Conservation (phyloP, 2,329 filamentous ascomycete genomes). For the Didymella keratinophila region DNA sequence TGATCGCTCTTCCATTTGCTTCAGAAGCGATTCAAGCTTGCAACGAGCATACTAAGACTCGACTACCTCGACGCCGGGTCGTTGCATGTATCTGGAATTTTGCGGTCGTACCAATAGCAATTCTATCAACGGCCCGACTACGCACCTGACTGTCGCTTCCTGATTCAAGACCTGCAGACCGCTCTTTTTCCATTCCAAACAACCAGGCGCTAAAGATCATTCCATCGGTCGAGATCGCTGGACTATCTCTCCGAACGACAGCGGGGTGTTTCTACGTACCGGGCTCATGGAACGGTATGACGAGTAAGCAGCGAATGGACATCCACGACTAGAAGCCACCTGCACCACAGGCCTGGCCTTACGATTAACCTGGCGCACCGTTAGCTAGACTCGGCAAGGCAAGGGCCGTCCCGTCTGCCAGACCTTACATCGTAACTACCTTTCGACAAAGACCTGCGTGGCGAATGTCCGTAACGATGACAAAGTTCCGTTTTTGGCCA, state of each 20-base stretch:
- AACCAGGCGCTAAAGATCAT: background rate
- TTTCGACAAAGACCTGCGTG: background rate
- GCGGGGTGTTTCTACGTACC: slow-evolving; percentile 12
- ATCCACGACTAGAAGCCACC: background rate
- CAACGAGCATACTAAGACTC: background rate
- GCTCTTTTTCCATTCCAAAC: slow-evolving; percentile 2
- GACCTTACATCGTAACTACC: background rate
- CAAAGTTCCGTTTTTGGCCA: background rate
- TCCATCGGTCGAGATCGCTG: background rate
- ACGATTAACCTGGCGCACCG: slow-evolving; percentile 8
- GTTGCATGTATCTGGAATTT: background rate
- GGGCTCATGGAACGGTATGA: slow-evolving; percentile 5
- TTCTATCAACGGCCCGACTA: slow-evolving; percentile 9
- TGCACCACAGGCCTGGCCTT: background rate
- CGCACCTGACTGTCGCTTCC: background rate
- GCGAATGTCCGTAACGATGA: background rate
- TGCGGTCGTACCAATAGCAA: slow-evolving; percentile 4
- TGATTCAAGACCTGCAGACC: slow-evolving; percentile 3
- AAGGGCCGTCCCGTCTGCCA: slow-evolving; percentile 21
- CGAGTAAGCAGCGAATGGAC: slow-evolving; percentile 2
- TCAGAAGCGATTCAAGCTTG: background rate
- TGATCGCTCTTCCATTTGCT: background rate
- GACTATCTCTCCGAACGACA: background rate
- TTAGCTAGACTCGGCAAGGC: slow-evolving; percentile 10
- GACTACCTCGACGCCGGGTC: background rate